These are phyloP conservation scores for Gastrolobium bilobum DNA, from an alignment of 306 rosid species.

Conservation along the genomic window DNA sequence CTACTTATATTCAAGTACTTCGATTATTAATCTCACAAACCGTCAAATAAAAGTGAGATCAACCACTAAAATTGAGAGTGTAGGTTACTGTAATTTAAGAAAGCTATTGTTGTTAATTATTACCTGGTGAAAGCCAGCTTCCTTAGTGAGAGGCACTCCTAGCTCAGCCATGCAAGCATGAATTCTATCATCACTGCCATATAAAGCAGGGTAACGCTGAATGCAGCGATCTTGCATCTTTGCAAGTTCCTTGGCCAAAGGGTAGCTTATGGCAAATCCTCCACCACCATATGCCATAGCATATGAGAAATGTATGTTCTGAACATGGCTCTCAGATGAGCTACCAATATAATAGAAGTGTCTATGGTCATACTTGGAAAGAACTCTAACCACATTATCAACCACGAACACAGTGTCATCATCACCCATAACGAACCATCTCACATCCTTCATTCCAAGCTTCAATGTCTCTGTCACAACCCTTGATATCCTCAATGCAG, in stretches of 20 bases:
- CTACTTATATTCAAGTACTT: too few species aligned
- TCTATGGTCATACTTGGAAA: constrained; percentile 77
- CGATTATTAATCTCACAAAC: too few species aligned
- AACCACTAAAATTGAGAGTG: not conserved
- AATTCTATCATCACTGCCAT: constrained; percentile 94
- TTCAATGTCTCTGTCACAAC: constrained; percentile 81
- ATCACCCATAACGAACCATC: constrained; percentile 97
- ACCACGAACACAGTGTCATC: constrained; percentile 89
- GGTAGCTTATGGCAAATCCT: constrained; percentile 94
- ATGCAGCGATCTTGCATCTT: constrained; percentile 92
- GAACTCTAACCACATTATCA: constrained; percentile 74
- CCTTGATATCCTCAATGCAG: constrained; percentile 91
- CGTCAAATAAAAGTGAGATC: not conserved
- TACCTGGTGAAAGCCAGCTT: constrained; percentile 96
- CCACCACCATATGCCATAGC: constrained; percentile 96
- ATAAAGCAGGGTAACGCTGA: constrained; percentile 80
- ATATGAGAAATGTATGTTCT: constrained; percentile 86
- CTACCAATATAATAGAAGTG: constrained; percentile 86
- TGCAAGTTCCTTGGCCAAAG: constrained; percentile 77
- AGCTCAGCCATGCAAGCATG: constrained; percentile 97
- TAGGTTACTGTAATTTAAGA: too few species aligned
- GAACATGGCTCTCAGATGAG: constrained; percentile 90
- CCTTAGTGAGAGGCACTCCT: constrained; percentile 91
- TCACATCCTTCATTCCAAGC: constrained; percentile 87
- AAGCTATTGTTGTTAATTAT: not conserved